Evolutionary conservation across 306 rosid genomes (phyloP).

Genomic region (Acacia confusa): DNA sequence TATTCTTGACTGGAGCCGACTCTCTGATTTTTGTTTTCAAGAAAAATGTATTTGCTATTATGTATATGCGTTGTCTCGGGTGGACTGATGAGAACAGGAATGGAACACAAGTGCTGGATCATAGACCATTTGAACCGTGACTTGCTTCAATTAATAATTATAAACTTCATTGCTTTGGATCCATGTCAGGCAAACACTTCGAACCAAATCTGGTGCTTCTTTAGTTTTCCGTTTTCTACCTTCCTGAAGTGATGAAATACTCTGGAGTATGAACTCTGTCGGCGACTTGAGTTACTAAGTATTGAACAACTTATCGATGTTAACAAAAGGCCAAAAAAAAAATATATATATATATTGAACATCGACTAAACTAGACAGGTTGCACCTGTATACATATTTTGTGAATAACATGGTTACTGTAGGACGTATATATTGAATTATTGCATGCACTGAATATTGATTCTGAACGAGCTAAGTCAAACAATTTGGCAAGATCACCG

Average conservation of each 20-base stretch:
- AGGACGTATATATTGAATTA: not conserved
- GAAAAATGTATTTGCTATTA: not conserved
- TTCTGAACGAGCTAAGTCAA: not conserved
- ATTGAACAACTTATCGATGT: not conserved
- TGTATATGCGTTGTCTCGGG: not conserved
- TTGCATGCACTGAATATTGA: not conserved
- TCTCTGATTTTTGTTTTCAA: not conserved
- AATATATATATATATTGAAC: not conserved
- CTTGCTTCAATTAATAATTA: not conserved
- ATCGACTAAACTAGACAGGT: not conserved
- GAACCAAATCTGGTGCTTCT: not conserved
- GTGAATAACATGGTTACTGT: not conserved
- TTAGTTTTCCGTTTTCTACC: not conserved
- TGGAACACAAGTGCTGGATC: not conserved
- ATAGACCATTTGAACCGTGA: not conserved
- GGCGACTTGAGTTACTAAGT: not conserved
- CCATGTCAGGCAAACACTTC: not conserved
- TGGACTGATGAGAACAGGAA: not conserved
- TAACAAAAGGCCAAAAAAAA: too few species aligned
- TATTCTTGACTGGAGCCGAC: not conserved
- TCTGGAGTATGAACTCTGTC: not conserved
- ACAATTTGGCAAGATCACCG: slow-evolving; percentile 6
- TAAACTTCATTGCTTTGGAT: slow-evolving; percentile 25
- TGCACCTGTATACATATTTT: not conserved
- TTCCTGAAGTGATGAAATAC: not conserved